Evolutionary conservation across 805 yeast genomes (phyloP), one percentile per base, ranked within the genome.

Genomic region (Myxozyma nipponensis): DNA sequence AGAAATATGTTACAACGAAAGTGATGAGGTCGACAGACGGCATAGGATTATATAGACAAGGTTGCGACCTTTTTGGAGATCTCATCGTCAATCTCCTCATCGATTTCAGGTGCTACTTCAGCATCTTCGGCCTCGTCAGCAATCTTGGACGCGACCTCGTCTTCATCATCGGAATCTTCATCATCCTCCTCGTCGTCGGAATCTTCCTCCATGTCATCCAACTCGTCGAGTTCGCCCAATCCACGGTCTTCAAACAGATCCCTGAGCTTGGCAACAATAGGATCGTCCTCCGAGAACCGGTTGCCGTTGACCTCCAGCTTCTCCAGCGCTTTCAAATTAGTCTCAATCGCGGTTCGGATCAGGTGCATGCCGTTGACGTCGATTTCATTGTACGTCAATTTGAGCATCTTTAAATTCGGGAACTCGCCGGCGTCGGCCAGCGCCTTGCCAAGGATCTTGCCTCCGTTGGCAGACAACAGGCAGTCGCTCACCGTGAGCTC

Each of bases 401-500:
- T 85, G 66, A 91, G 75, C 21, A 67, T 66, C 58, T 77, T 74
- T 48, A 93, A 74, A 7, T 73, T 69, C 3, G 72, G 63, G n/a
- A 62, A 53, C 32, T 58, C 57, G 21, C 50, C 55, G 7, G 64
- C 61, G 17, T 59, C 62, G 38, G 72, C 66, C 19, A 69, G 62
- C 18, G 68, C 67, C 47, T 68, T 61, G 34, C 74, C 70, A 1
- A 69, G 62, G 47, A 84, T 73, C 10, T 78, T 77, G 21, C 90
- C 83, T 30, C 98, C 99, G 56, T 78, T 73, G 40, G 84, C 77
- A 57, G 89, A 85, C 66, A 93, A 73, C 59, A 93, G 75, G 70
- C 96, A 86, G 69, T 93, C 99, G 63, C 88, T 87, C 58, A 93
- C 77, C 64, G 86, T 86, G 63, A 93, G 76, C 69, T 91, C 98